Conservation (phyloP, 1,284 basidiomycete genomes). For the Inonotus obliquus region DNA sequence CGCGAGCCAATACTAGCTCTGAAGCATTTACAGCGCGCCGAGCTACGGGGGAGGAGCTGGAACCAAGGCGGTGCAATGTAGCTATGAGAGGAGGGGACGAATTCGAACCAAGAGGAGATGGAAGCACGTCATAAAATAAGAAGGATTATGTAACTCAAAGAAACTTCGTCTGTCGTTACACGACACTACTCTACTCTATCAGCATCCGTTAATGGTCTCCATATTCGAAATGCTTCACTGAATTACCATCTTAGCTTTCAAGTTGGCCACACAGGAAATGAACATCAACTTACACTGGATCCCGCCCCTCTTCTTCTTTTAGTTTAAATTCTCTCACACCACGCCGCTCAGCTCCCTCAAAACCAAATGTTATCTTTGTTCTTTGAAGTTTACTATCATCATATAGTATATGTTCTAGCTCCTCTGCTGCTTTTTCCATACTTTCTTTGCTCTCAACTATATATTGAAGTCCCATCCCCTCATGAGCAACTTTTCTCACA, state of each 20-base stretch:
- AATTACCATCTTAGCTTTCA: no score
- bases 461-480: not conserved
- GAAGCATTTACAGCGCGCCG: constrained; percentile 43
- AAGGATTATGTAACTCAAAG: not conserved
- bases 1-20: constrained; percentile 53
- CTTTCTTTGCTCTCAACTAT: not conserved
- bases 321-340: no score
- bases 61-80: constrained; percentile 17
- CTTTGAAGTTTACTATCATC: no score
- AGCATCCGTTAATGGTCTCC: no score
- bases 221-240: no score
- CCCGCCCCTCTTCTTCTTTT: no score
- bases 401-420: not conserved
- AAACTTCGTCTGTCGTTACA: not conserved
- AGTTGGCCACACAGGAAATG: no score
- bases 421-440: not conserved
- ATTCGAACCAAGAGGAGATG: not conserved
- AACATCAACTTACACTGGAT: no score
- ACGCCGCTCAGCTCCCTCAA: not conserved
- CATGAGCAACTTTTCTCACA: not conserved
- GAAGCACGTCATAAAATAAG: not conserved
- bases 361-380: no score
- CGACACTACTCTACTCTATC: no score
- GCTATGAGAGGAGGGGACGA: not conserved
- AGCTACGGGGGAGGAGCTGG: constrained; percentile 37